These are phyloP conservation scores for Linaria vulgaris DNA, from an alignment of 257 asterid genomes.

Conservation along the genomic window DNA sequence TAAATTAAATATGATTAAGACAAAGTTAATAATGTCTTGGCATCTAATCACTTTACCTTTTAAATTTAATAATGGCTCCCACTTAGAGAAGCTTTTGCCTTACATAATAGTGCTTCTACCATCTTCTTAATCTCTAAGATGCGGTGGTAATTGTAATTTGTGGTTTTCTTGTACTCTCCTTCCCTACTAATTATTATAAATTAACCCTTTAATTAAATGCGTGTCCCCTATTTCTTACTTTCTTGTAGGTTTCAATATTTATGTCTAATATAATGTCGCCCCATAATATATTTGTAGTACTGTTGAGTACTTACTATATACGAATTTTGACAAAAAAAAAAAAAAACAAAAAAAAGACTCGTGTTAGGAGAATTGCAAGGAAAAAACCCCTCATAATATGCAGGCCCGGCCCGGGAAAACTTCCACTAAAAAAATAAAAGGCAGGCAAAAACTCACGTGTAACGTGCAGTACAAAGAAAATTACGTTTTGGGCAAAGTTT, in stretches of 20 bases:
- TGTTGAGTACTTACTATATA: too few species aligned
- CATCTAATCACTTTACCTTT: conserved; percentile 26
- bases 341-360: too few species aligned
- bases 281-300: too few species aligned
- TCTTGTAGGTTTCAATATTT: neutral
- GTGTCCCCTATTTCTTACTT: neutral
- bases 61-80: conserved; percentile 36
- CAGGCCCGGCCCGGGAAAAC: too few species aligned
- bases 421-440: too few species aligned
- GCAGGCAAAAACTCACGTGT: too few species aligned
- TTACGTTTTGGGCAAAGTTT: too few species aligned
- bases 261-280: too few species aligned
- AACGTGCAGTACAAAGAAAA: too few species aligned
- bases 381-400: too few species aligned
- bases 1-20: conserved; percentile 3
- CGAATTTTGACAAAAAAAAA: too few species aligned
- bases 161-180: conserved; percentile 23
- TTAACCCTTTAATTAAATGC: conserved; percentile 13
- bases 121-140: conserved; percentile 26
- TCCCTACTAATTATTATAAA: conserved; percentile 27
- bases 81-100: conserved; percentile 31
- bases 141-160: conserved; percentile 35
- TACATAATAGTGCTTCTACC: conserved; percentile 22
- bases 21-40: conserved; percentile 26
- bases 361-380: too few species aligned